These are phyloP conservation scores for Coprinopsis sp. DNA, from an alignment of 768 basidiomycete genomes.

Conservation along the genomic window DNA sequence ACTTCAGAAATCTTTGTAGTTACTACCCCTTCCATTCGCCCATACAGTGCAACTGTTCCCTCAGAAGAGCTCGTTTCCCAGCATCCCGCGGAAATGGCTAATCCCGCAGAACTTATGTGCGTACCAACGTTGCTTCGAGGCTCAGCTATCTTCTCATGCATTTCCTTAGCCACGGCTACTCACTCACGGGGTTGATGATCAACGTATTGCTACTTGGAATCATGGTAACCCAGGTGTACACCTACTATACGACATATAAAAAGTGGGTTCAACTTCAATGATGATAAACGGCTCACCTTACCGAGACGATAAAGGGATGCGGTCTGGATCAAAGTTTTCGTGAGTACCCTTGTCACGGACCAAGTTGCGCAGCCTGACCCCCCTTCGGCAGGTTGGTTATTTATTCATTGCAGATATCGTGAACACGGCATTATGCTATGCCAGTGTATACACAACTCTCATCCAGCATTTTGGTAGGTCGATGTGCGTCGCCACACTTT, in stretches of 20 bases:
- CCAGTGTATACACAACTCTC: conserved; percentile 3
- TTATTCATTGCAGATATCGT: conserved; percentile 10
- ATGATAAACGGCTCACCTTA: too few relatives aligned
- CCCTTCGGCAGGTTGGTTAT: conserved; percentile 3
- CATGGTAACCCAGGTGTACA: conserved; percentile 12
- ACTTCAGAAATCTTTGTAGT: too few relatives aligned
- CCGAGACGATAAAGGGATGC: too few relatives aligned
- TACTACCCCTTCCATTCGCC: too few relatives aligned
- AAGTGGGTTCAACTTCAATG: too few relatives aligned
- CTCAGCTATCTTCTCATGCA: neutral
- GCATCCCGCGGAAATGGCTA: too few relatives aligned
- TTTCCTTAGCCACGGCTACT: conserved; percentile 10
- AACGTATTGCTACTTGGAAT: conserved; percentile 15
- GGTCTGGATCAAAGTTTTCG: neutral
- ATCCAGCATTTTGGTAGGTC: conserved; percentile 7
- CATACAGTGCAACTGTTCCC: too few relatives aligned
- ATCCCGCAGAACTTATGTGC: conserved; percentile 13
- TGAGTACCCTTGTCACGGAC: neutral
- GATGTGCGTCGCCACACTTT: neutral
- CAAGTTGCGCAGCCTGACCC: neutral
- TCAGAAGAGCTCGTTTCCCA: too few relatives aligned
- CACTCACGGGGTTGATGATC: conserved; percentile 14
- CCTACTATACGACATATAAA: conserved; percentile 15
- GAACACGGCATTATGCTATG: conserved; percentile 4
- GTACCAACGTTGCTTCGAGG: neutral